A percentile compares a stretch with the other conserved stretches of the same genome.
Conservation (phyloP, 2,329 filamentous ascomycete genomes). For the Trichocomaceae sp. region DNA sequence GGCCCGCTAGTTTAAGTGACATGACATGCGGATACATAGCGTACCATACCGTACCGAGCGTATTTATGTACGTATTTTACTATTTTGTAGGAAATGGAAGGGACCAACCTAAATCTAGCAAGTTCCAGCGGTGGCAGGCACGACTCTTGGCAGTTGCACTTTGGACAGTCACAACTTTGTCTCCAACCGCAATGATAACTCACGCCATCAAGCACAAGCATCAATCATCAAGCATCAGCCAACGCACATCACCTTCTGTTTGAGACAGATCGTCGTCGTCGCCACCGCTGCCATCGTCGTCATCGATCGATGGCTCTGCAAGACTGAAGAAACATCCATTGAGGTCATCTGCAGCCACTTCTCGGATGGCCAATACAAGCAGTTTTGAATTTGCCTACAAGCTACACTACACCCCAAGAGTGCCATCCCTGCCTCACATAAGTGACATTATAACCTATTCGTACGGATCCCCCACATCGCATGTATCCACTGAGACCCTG, state of each 20-base stretch:
- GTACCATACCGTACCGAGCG: background rate
- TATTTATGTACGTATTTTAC: too few species aligned
- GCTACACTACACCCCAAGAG: too few species aligned
- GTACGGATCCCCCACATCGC: background rate
- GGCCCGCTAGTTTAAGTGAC: conserved; percentile 9
- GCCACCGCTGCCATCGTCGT: background rate
- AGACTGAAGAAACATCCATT: background rate
- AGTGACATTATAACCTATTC: too few species aligned
- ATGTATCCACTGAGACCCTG: conserved; percentile 1
- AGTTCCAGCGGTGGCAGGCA: background rate
- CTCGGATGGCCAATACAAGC: too few species aligned
- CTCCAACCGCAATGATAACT: background rate
- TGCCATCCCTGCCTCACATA: too few species aligned
- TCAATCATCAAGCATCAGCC: background rate
- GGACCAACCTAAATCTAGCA: background rate
- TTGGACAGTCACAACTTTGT: background rate
- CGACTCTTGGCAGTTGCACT: background rate
- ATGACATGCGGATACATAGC: conserved; percentile 3
- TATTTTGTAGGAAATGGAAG: background rate
- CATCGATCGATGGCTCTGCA: background rate
- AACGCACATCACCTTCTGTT: background rate
- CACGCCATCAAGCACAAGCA: background rate
- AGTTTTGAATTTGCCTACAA: too few species aligned
- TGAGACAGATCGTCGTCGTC: background rate
- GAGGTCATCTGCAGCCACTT: background rate